phyloP scores from a whole-genome alignment of 2,329 filamentous ascomycete genomes.

The Immersiporthe knoxdaviesiana region DNA sequence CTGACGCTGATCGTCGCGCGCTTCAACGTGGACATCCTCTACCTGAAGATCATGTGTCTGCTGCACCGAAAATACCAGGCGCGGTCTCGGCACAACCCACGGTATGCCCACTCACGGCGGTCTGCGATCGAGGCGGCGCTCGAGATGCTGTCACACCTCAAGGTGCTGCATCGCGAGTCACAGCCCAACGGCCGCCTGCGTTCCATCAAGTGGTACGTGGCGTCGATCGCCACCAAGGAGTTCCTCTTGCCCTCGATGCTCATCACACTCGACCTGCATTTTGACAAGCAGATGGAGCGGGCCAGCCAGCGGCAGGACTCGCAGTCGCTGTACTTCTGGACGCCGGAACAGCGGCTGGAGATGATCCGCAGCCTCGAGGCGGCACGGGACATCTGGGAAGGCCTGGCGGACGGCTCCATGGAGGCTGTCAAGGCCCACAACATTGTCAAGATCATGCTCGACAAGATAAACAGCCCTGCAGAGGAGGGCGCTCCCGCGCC shows the following conservation, averaged over 20 bases:
- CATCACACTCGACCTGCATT: constrained; percentile 80
- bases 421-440: constrained; percentile 87
- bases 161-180: constrained; percentile 74
- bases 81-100: constrained; percentile 75
- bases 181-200: constrained; percentile 72
- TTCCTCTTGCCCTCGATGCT: constrained; percentile 87
- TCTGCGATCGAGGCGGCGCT: constrained; percentile 86
- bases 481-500: constrained; percentile 23
- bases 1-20: constrained; percentile 85
- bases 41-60: constrained; percentile 85
- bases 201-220: constrained; percentile 77
- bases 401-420: constrained; percentile 75
- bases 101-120: constrained; percentile 82
- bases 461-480: constrained; percentile 67
- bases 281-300: constrained; percentile 58
- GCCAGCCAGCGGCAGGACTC: constrained; percentile 44
- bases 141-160: constrained; percentile 77
- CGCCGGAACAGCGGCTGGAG: constrained; percentile 64
- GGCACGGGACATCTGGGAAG: constrained; percentile 79
- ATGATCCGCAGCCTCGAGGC: constrained; percentile 78
- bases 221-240: constrained; percentile 79
- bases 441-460: constrained; percentile 81
- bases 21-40: constrained; percentile 82
- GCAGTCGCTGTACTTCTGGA: constrained; percentile 59
- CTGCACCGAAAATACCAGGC: constrained; percentile 86